phyloP scores from a whole-genome alignment of 805 yeast species.

The Kodamaea fukazawae region DNA sequence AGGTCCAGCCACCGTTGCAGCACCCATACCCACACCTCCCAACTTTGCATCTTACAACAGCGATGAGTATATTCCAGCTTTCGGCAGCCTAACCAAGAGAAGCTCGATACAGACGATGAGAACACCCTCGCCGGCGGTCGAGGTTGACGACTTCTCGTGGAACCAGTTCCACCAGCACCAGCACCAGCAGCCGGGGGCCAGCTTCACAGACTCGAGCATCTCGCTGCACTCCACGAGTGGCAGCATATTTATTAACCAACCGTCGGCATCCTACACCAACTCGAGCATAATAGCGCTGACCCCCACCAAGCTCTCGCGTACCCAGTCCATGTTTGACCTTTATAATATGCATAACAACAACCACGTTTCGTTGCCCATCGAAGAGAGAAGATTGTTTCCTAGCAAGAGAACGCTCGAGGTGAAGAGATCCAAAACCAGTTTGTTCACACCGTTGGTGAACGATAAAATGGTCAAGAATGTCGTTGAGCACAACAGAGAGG shows the following conservation, averaged over 20 bases:
- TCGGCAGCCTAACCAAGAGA: conserved; percentile 20
- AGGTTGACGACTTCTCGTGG: conserved; percentile 30
- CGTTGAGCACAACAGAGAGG: conserved; percentile 17
- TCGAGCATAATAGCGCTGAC: conserved; percentile 8
- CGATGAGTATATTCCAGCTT: conserved; percentile 14
- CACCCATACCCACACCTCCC: conserved; percentile 1
- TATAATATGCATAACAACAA: conserved; percentile 11
- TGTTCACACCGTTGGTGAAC: conserved; percentile 20
- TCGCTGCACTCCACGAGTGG: conserved; percentile 4
- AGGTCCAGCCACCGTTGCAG: conserved; percentile 1
- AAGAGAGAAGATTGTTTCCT: neutral
- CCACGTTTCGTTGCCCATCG: too few relatives aligned
- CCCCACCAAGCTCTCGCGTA: conserved; percentile 26
- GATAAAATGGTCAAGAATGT: conserved; percentile 18
- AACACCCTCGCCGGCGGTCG: conserved; percentile 37
- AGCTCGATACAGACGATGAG: conserved; percentile 30
- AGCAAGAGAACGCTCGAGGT: conserved; percentile 9
- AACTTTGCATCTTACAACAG: conserved; percentile 8
- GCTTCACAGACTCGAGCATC: neutral
- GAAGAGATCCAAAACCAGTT: conserved; percentile 18
- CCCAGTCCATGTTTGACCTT: conserved; percentile 36
- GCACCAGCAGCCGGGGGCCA: neutral
- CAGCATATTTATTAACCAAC: neutral
- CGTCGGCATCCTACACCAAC: neutral
- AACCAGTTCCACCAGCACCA: conserved; percentile 6